Conservation (phyloP, 2,329 filamentous ascomycete species). For the Trichoderma pleuroti region DNA sequence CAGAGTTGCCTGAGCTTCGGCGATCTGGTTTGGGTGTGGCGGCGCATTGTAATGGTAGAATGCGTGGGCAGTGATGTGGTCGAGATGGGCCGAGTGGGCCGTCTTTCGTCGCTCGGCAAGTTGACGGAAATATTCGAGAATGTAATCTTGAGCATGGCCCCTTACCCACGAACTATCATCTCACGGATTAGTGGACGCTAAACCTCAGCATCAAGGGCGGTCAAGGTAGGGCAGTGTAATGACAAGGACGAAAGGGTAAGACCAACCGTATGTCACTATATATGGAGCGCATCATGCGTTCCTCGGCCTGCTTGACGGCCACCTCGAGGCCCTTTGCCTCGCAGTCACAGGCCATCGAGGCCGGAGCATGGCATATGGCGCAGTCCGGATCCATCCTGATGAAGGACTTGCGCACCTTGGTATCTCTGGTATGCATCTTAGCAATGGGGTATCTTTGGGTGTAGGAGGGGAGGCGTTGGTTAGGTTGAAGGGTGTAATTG, state of each 20-base stretch:
- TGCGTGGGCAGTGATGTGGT: conserved; percentile 53
- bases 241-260: neutral
- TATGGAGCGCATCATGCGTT: conserved; percentile 59
- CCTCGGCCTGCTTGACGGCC: conserved; percentile 61
- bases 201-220: neutral
- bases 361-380: conserved; percentile 62
- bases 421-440: conserved; percentile 53
- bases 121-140: conserved; percentile 61
- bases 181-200: conserved; percentile 20
- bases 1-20: conserved; percentile 60
- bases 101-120: conserved; percentile 60
- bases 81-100: conserved; percentile 53
- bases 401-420: conserved; percentile 44
- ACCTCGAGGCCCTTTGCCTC: conserved; percentile 63
- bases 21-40: conserved; percentile 60
- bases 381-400: conserved; percentile 68
- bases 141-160: conserved; percentile 63
- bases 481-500: conserved; percentile 17
- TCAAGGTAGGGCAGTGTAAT: neutral
- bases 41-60: conserved; percentile 55
- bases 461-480: conserved; percentile 1
- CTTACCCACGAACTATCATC: conserved; percentile 57
- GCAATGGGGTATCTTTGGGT: conserved; percentile 26
- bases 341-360: conserved; percentile 58
- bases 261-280: conserved; percentile 62